Evolutionary conservation across 805 yeast species (phyloP), one percentile per base, ranked within the genome.

Genomic region (Wickerhamiella lipophila): DNA sequence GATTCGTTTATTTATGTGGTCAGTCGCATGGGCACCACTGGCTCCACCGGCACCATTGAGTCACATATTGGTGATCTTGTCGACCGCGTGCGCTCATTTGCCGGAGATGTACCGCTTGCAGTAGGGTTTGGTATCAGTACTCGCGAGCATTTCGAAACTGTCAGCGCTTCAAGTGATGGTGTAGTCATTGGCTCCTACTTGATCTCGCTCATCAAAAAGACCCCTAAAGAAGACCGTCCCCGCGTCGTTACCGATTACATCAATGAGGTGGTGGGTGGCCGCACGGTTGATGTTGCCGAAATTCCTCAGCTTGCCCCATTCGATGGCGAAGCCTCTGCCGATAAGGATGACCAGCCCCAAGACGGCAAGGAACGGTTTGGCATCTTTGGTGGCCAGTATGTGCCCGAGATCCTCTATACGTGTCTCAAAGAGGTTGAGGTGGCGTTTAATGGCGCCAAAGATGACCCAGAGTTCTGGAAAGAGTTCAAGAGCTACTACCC

Each of bases 51-150:
- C 16, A 69, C 73, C 19, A 77, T 94, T 39, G 72, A 78, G 42
- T 59, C 69, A 5, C 80, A 79, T 53, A 75, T 89, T 49, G 76
- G 78, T 22, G 76, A 70, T 38, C 73, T 92, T 53, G 78, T 92
- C 56, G 69, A 71, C 25, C 78, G 86, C 56, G 94, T 92, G 15
- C 77, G 94, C 63, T 72, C 75, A 52, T 73, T 76, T 59, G 74
- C 94, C n/a, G 78, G 79, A 19, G 75, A 74, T 43, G 81, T 76
- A 36, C 95, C 95, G 30, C 64, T 88, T 53, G 96, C 96, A 22
- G 96, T 92, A 42, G 99, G 99, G 1, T 92, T 92, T 58, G 99
- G 99, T 65, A 94, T 92, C 49, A 78, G 92, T 38, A 89, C 94
- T 11, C 78, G 95, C 67, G 94, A 87, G 54, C 97, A 92, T 66